Evolutionary conservation across 345 rosid genomes (phyloP).

Genomic region (Geranium brycei): DNA sequence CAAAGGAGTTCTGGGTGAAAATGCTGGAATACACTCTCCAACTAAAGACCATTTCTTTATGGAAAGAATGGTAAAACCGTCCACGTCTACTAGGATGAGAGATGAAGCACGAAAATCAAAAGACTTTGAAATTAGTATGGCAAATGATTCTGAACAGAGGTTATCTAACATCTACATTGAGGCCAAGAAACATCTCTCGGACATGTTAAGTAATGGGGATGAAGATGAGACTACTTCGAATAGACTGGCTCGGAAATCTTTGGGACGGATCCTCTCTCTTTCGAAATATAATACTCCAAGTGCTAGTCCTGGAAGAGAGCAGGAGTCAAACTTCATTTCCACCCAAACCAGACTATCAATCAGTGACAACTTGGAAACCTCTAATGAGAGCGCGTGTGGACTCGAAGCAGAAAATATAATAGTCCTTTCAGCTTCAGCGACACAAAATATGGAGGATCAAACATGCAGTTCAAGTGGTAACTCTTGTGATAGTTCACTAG

Average conservation of each 20-base stretch:
- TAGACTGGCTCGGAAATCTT: slow-evolving; percentile 37
- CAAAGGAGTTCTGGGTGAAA: slow-evolving; percentile 29
- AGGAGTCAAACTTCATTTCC: slow-evolving; percentile 30
- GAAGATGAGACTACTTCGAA: slow-evolving; percentile 31
- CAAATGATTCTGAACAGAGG: slow-evolving; percentile 30
- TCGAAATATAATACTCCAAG: slow-evolving; percentile 63
- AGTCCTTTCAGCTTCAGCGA: slow-evolving; percentile 18
- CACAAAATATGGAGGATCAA: slow-evolving; percentile 13
- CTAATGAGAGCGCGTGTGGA: slow-evolving; percentile 16
- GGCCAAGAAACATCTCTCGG: slow-evolving; percentile 91
- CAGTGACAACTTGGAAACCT: slow-evolving; percentile 23
- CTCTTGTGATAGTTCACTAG: slow-evolving; percentile 1
- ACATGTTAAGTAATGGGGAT: slow-evolving; percentile 52
- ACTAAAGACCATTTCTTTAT: slow-evolving; percentile 80
- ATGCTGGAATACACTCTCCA: slow-evolving; percentile 37
- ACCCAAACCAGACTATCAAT: slow-evolving; percentile 37
- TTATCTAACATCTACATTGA: slow-evolving; percentile 61
- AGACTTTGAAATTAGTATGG: slow-evolving; percentile 17
- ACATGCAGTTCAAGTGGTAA: slow-evolving; percentile 1
- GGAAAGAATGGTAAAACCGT: slow-evolving; percentile 63
- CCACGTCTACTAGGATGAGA: slow-evolving; percentile 27
- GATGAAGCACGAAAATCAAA: slow-evolving; percentile 25
- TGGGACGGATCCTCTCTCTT: slow-evolving; percentile 74
- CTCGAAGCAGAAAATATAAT: slow-evolving; percentile 26
- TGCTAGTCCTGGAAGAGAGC: slow-evolving; percentile 57